Conservation (phyloP, 441 rosid genomes). For the Biscutella auriculata region DNA sequence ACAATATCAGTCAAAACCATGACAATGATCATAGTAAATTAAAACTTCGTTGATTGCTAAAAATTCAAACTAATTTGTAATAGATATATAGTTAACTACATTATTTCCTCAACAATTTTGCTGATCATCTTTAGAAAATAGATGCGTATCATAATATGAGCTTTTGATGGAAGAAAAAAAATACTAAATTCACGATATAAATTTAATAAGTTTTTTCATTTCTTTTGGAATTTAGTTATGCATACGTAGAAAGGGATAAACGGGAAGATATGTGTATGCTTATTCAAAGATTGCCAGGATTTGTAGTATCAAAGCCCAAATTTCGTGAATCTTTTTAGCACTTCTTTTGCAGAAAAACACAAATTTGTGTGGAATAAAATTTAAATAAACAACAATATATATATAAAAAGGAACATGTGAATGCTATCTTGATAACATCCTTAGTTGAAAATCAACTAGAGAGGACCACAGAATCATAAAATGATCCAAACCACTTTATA, state of each 20-base stretch:
- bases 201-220: not conserved
- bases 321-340: conserved; percentile 23
- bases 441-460: conserved; percentile 16
- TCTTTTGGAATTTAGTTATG: not conserved
- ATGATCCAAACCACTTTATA: conserved; percentile 15
- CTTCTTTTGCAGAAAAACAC: conserved; percentile 12
- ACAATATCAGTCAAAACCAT: too few species aligned
- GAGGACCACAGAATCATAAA: conserved; percentile 24
- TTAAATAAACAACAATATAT: not conserved
- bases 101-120: too few species aligned
- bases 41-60: too few species aligned
- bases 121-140: too few species aligned
- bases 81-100: too few species aligned
- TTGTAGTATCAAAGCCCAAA: conserved; percentile 24
- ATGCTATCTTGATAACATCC: conserved; percentile 17
- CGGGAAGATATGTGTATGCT: conserved; percentile 17
- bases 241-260: conserved; percentile 8
- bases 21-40: too few species aligned
- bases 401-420: conserved; percentile 11
- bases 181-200: too few species aligned
- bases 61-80: too few species aligned
- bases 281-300: conserved; percentile 19
- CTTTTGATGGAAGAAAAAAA: too few species aligned
- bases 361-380: not conserved
- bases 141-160: too few species aligned